Base-by-base conservation (phyloP, 805 yeast species). In the Wickerhamiella cacticola region DNA sequence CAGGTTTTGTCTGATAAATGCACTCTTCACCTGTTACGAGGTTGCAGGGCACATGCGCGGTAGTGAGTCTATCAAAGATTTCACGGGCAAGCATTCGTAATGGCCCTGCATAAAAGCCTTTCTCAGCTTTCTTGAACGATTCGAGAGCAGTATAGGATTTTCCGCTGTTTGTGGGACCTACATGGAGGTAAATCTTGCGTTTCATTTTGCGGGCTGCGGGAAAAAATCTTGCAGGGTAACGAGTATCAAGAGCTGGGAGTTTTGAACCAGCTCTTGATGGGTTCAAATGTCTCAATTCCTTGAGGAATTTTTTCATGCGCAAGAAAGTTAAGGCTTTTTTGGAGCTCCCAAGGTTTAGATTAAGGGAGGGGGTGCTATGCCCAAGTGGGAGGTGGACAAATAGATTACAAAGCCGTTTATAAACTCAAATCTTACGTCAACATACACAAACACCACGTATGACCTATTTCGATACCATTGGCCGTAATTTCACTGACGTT, bases 91-190 rank as follows among this genome's bases (percentile, higher is more conserved):
- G 68, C 48, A 92, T 69, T 51, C 99, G 70, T 41, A 92, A 67
- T 0, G 99, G 99, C 1, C 97, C 97, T 0, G 97, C 97, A 64
- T 80, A 92, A 55, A 82, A 83, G 0, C 98, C 98, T 16, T 78
- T 72, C 26, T 76, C 70, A 13, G 86, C 78, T 18, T 63, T 57
- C 55, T 78, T 78, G 43, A 92, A 69, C 48, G 77, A 71, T 56
- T 81, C 71, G 41, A 92, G 66, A 0, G 97, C 95, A 42, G 75
- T 73, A 59, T 84, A 83, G 0, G 97, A 92, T 59, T 92, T 92
- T 10, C 99, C 99, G 55, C 92, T 80, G 62, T 92, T 92, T 0
- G 99, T 92, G 1, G 99, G 98, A 0, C 99, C 99, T 9, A 92
- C 84, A 61, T 92, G 99, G 78, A 92, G 75, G n/a, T 82, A 73